phyloP scores from a whole-genome alignment of 2,329 filamentous ascomycete genomes.

The Coniochaeta prunicola region DNA sequence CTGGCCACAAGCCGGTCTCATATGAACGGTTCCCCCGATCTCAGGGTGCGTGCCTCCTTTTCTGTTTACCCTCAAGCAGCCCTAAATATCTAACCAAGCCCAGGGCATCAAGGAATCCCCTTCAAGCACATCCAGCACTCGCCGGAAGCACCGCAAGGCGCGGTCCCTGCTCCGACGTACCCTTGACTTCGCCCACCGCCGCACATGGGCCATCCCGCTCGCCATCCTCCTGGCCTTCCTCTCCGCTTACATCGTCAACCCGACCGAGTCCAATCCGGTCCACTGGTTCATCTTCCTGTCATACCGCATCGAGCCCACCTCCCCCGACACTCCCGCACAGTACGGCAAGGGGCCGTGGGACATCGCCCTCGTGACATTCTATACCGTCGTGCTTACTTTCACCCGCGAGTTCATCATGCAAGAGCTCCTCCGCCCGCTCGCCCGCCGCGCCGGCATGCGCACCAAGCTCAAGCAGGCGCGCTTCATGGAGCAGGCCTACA shows the following conservation, averaged over 20 bases:
- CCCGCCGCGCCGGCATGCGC: constrained; percentile 60
- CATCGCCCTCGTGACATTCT: constrained; percentile 81
- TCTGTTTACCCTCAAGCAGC: constrained; percentile 5
- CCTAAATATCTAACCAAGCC: background rate
- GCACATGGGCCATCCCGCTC: constrained; percentile 60
- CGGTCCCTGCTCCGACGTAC: constrained; percentile 46
- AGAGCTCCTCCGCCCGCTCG: constrained; percentile 71
- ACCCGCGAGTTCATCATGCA: constrained; percentile 97
- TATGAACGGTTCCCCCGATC: constrained; percentile 24
- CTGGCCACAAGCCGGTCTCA: constrained; percentile 42
- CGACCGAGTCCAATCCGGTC: constrained; percentile 69
- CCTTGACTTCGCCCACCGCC: constrained; percentile 44
- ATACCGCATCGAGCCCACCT: constrained; percentile 59
- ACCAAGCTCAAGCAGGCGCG: constrained; percentile 73
- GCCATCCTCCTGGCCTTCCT: constrained; percentile 58
- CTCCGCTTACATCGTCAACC: constrained; percentile 65
- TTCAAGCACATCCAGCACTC: constrained; percentile 12
- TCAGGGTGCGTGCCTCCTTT: background rate
- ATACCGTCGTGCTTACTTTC: constrained; percentile 83
- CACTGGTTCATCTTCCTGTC: constrained; percentile 83
- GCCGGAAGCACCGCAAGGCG: constrained; percentile 42
- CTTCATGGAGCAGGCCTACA: constrained; percentile 97
- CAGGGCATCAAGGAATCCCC: constrained; percentile 14
- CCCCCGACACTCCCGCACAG: constrained; percentile 43
- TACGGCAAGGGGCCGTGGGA: constrained; percentile 90